These are phyloP conservation scores for Usnea hakonensis DNA, from an alignment of 495 filamentous ascomycete species.

Conservation along the genomic window DNA sequence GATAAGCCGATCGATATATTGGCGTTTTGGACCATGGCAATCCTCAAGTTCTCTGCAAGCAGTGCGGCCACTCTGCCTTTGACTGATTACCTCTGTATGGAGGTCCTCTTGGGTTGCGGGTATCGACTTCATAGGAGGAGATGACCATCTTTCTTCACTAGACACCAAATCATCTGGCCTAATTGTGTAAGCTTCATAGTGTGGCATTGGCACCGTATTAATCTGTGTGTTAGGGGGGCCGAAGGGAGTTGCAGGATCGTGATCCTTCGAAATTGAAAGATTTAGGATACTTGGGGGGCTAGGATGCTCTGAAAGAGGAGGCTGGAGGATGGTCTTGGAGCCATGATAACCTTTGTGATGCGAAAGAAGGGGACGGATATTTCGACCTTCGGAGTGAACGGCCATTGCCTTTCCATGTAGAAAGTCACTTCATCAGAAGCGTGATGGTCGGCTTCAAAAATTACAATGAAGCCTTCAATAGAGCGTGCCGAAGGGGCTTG, in stretches of 20 bases:
- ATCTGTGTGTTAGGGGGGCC: neutral
- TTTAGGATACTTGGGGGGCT: neutral
- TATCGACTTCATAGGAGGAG: neutral
- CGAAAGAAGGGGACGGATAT: neutral
- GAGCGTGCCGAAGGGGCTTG: neutral
- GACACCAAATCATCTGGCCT: constrained; percentile 1
- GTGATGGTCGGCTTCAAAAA: neutral
- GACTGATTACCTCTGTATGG: constrained; percentile 1
- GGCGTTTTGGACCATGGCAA: constrained; percentile 2
- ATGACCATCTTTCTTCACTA: neutral
- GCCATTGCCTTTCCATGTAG: neutral
- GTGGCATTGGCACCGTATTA: neutral
- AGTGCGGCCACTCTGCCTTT: constrained; percentile 4
- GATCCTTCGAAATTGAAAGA: neutral
- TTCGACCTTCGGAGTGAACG: neutral
- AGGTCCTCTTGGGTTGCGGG: constrained; percentile 4
- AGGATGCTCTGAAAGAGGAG: neutral
- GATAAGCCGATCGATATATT: constrained; percentile 6
- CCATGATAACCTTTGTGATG: constrained; percentile 4
- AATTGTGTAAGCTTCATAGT: constrained; percentile 7
- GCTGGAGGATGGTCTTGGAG: neutral
- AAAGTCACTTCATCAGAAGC: neutral
- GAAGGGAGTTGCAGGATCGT: neutral
- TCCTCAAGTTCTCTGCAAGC: constrained; percentile 3
- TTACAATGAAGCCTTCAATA: neutral